Conservation (phyloP, 164 flowering plant genomes). For the Warburgia ugandensis region DNA sequence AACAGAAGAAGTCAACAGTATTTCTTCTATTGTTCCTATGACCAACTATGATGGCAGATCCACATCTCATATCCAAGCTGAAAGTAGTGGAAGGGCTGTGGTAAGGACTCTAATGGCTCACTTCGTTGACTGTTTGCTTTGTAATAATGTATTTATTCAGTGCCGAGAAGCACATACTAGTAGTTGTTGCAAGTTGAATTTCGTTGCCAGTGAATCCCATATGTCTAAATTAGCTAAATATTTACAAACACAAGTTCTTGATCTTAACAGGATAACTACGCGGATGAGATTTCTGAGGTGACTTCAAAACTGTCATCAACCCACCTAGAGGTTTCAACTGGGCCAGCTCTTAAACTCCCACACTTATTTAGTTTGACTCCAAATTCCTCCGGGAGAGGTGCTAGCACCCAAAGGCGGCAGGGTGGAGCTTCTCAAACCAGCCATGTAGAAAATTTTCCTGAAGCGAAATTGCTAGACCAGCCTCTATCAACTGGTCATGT, state of each 20-base stretch:
- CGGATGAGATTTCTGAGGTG: constrained; percentile 52
- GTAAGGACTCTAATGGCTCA: constrained; percentile 28
- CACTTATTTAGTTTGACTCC: constrained; percentile 85
- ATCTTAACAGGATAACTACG: constrained; percentile 47
- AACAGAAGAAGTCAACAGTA: constrained; percentile 67
- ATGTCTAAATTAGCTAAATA: no score
- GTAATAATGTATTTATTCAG: no score
- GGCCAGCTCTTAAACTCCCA: constrained; percentile 84
- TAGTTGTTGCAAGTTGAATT: no score
- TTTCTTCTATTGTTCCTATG: constrained; percentile 44
- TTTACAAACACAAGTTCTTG: constrained; percentile 4
- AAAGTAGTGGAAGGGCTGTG: constrained; percentile 66
- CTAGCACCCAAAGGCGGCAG: constrained; percentile 53
- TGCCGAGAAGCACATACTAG: no score
- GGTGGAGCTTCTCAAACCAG: constrained; percentile 32
- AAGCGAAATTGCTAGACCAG: constrained; percentile 40
- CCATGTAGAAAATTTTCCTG: constrained; percentile 46
- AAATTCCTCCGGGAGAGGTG: constrained; percentile 69
- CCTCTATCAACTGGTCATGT: constrained; percentile 33
- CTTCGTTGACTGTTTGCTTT: no score
- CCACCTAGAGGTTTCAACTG: constrained; percentile 63
- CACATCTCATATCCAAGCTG: constrained; percentile 54
- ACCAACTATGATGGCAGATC: constrained; percentile 41
- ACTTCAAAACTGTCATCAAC: constrained; percentile 60
- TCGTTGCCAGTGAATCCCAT: no score